Base-by-base conservation (phyloP, 495 filamentous ascomycete genomes). In the Penicillium canescens region DNA sequence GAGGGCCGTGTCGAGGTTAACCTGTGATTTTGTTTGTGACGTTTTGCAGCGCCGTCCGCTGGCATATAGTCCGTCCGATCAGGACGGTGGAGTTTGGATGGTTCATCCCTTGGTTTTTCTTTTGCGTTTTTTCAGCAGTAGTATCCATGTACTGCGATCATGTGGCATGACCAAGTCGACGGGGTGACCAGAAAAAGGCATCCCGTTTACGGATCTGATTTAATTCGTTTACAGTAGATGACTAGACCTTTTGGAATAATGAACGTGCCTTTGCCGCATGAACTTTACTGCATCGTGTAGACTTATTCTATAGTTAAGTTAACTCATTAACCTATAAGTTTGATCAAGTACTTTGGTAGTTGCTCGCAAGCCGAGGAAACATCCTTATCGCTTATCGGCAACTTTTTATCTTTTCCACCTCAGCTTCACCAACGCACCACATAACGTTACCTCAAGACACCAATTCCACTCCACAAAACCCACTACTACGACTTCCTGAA, bases 1-100 rank as follows among this genome's bases (percentile, higher is more conserved):
- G 92, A 97, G 75, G 90, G 90, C 56, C 86, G 92, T 78, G 91
- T 97, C 44, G 92, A 97, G 81, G 92, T 97, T 59, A 82, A 80
- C 53, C 66, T 93, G 67, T 87, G 82, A 75, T 73, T 73, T 61
- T 56, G 41, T 69, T 62, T 52, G 50, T 49, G 53, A 65, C 58
- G 48, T 61, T 64, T 62, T 68, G 56, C 63, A 66, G 61, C 63
- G 63, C 63, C 55, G 57, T 64, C 60, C 61, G 63, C 63, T 64
- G 61, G 64, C 64, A 67, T 67, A 65, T 57, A 72, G 67, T 67
- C 62, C 68, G 66, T 70, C 65, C 53, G 49, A 56, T 55, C 36
- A 60, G 61, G 67, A 67, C 66, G 69, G 69, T 71, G 73, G 73
- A 76, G 73, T 76, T 73, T 64, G 65, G 72, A 75, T 69, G 71